A percentile compares a stretch with the other conserved stretches of the same genome.
phyloP scores from a whole-genome alignment of 352 stramenopile species.

The Globisporangium nodosum region DNA sequence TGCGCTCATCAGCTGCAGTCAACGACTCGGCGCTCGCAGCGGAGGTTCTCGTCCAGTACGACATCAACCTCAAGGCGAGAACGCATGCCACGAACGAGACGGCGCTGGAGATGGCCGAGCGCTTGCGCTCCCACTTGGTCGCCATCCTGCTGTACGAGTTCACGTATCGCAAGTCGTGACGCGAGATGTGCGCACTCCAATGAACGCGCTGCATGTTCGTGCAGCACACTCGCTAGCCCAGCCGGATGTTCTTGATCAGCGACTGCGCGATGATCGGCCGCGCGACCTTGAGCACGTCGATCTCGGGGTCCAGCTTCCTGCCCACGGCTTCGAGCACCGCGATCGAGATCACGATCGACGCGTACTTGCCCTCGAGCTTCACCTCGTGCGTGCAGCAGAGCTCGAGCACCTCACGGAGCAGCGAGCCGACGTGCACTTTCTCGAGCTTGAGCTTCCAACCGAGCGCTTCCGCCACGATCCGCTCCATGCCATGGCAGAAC shows the following conservation, averaged over 20 bases:
- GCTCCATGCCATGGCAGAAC: slow-evolving; percentile 69
- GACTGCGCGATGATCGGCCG: slow-evolving; percentile 92
- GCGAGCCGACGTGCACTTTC: slow-evolving; percentile 69
- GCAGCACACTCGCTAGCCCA: slow-evolving; percentile 9
- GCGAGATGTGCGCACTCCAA: background rate
- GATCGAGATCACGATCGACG: slow-evolving; percentile 93
- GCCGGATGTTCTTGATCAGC: slow-evolving; percentile 71
- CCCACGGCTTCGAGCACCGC: slow-evolving; percentile 93
- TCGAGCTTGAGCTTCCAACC: slow-evolving; percentile 57
- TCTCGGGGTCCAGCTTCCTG: slow-evolving; percentile 85
- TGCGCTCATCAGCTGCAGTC: slow-evolving; percentile 33
- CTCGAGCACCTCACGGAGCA: slow-evolving; percentile 79
- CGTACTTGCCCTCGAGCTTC: slow-evolving; percentile 91
- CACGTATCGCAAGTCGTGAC: slow-evolving; percentile 44
- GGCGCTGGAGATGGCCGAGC: slow-evolving; percentile 72
- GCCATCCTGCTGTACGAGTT: slow-evolving; percentile 70
- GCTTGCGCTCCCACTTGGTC: slow-evolving; percentile 63
- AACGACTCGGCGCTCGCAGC: slow-evolving; percentile 64
- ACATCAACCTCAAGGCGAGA: slow-evolving; percentile 49
- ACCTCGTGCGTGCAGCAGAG: slow-evolving; percentile 91
- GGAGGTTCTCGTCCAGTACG: slow-evolving; percentile 61
- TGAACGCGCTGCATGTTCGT: slow-evolving; percentile 1
- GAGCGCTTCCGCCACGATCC: slow-evolving; percentile 62
- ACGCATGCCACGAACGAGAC: slow-evolving; percentile 71
- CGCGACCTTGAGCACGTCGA: slow-evolving; percentile 85